Evolutionary conservation across 2,329 filamentous ascomycete genomes (phyloP).

Genomic region (Trichoderma guizhouense): DNA sequence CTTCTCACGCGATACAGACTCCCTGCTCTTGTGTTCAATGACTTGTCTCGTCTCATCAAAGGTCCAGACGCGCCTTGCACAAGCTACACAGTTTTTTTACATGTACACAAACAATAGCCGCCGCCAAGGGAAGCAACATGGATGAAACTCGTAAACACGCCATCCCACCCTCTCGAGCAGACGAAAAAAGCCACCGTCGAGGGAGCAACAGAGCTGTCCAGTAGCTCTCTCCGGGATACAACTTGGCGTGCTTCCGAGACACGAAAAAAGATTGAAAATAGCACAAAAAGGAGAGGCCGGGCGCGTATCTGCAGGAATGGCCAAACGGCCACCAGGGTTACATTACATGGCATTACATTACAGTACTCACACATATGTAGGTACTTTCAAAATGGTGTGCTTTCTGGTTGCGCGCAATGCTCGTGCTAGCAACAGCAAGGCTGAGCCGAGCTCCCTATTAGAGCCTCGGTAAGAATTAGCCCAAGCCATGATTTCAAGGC

Average conservation of each 20-base stretch:
- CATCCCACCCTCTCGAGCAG: not conserved
- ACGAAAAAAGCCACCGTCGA: not conserved
- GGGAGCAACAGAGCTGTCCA: not conserved
- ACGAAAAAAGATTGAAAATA: not conserved
- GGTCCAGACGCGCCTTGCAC: not conserved
- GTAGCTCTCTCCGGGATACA: not conserved
- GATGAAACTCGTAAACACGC: not conserved
- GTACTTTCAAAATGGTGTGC: not conserved
- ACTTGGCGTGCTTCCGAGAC: conserved; percentile 11
- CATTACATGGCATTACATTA: not conserved
- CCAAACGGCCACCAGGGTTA: not conserved
- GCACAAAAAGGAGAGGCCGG: not conserved
- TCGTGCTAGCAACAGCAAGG: not conserved
- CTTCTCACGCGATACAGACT: not conserved
- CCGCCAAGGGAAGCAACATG: not conserved
- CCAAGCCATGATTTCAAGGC: not conserved
- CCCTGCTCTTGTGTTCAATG: not conserved
- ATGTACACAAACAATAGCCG: not conserved
- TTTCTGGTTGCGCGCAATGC: not conserved
- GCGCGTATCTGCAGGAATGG: conserved; percentile 1
- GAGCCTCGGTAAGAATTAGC: not conserved
- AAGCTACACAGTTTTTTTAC: not conserved
- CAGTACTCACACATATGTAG: not conserved
- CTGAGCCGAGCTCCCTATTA: conserved; percentile 7
- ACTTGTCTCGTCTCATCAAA: not conserved